Conservation (phyloP, 148 eudicot genomes). For the Amaranthus hypochondriacus region DNA sequence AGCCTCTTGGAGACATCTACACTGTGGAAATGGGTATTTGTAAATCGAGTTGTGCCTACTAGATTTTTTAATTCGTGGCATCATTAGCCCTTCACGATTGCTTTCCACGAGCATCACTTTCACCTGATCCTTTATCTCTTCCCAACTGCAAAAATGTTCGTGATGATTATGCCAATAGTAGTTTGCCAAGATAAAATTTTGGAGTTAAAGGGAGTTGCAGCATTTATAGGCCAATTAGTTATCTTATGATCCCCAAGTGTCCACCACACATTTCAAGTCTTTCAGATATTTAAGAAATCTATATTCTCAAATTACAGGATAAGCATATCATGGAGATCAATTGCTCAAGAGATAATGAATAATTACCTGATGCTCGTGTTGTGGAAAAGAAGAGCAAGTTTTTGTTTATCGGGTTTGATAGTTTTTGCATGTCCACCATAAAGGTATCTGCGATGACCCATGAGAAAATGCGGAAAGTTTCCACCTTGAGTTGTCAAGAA, state of each 20-base stretch:
- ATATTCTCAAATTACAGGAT: background rate
- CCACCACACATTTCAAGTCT: background rate
- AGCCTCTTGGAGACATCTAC: conserved; percentile 62
- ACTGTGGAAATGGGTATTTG: conserved; percentile 68
- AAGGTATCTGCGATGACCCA: conserved; percentile 75
- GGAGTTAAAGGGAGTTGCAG: background rate
- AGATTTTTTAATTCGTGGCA: conserved; percentile 52
- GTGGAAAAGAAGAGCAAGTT: conserved; percentile 57
- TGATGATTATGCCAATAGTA: background rate
- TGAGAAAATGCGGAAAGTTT: conserved; percentile 87
- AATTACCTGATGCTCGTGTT: conserved; percentile 59
- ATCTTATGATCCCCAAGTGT: background rate
- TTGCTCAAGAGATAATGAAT: conserved; percentile 2
- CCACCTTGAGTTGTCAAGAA: conserved; percentile 93
- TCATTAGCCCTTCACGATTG: conserved; percentile 68
- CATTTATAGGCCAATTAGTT: background rate
- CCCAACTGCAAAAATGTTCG: conserved; percentile 56
- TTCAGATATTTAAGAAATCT: background rate
- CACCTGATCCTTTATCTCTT: conserved; percentile 53
- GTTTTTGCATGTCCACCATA: conserved; percentile 86
- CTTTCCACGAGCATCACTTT: conserved; percentile 69
- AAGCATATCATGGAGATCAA: background rate
- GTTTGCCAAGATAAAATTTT: background rate
- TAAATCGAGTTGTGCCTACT: conserved; percentile 58
- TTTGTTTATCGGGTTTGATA: conserved; percentile 70